A percentile compares a stretch with the other conserved stretches of the same genome.
Evolutionary conservation across 2,329 filamentous ascomycete genomes (phyloP).

Genomic region (Sporothrix pallida): DNA sequence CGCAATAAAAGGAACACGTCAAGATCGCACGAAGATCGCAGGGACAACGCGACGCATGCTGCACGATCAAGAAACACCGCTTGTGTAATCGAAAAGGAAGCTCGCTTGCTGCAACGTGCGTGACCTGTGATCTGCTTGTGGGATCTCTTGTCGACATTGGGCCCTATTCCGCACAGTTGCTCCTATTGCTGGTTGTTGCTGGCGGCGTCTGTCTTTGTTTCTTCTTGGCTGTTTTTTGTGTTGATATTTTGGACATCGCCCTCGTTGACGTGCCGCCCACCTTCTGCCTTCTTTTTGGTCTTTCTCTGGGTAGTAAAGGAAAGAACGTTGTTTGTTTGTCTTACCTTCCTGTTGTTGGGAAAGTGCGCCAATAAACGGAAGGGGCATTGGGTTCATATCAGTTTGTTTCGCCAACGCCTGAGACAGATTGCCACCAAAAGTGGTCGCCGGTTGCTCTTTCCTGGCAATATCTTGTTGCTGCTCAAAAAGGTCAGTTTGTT

Average conservation of each 20-base stretch:
- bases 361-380: slow-evolving; percentile 9
- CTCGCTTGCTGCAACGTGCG: slow-evolving; percentile 33
- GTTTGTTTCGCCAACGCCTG: background rate
- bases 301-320: background rate
- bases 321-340: slow-evolving; percentile 5
- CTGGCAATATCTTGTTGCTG: background rate
- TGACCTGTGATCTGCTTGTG: slow-evolving; percentile 3
- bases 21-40: slow-evolving; percentile 24
- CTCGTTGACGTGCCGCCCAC: slow-evolving; percentile 9
- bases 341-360: slow-evolving; percentile 17
- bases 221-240: background rate
- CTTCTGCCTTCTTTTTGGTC: background rate
- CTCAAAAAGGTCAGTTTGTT: background rate
- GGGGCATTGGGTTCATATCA: slow-evolving; percentile 12
- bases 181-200: background rate
- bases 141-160: background rate
- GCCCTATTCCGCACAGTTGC: background rate
- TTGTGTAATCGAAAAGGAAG: slow-evolving; percentile 22
- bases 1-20: slow-evolving; percentile 4
- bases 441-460: slow-evolving; percentile 22
- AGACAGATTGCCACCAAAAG: background rate
- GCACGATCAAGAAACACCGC: slow-evolving; percentile 29
- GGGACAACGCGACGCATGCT: background rate
- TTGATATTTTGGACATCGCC: background rate
- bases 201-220: background rate